A percentile compares a stretch with the other conserved stretches of the same genome.
These are phyloP conservation scores for Penicillium coprophilum DNA, from an alignment of 495 filamentous ascomycete genomes.

Conservation along the genomic window DNA sequence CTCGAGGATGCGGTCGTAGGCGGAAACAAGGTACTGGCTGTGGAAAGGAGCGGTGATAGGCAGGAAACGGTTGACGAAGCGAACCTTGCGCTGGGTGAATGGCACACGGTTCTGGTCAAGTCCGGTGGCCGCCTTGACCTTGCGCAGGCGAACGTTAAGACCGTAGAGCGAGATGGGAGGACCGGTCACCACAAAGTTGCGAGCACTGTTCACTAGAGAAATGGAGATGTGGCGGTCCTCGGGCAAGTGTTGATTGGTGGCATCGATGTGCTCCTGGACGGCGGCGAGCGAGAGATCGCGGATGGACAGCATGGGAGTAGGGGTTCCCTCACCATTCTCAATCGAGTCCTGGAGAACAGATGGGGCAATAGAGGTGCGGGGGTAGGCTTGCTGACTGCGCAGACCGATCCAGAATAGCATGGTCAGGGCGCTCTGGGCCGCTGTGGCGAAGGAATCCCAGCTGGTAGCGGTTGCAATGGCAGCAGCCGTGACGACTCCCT, in stretches of 20 bases:
- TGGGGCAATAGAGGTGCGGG: slow-evolving; percentile 89
- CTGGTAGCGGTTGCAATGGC: slow-evolving; percentile 81
- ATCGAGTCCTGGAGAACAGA: slow-evolving; percentile 88
- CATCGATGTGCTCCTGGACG: slow-evolving; percentile 91
- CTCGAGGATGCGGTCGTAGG: slow-evolving; percentile 74
- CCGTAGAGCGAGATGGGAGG: slow-evolving; percentile 95
- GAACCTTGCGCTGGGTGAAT: slow-evolving; percentile 90
- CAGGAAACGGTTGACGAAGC: slow-evolving; percentile 95
- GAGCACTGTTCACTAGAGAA: slow-evolving; percentile 92
- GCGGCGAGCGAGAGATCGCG: slow-evolving; percentile 81
- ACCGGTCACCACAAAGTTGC: slow-evolving; percentile 95
- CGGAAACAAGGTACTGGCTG: slow-evolving; percentile 83
- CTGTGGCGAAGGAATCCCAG: slow-evolving; percentile 85
- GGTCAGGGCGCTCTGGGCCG: slow-evolving; percentile 74
- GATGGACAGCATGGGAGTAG: slow-evolving; percentile 97
- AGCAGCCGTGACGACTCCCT: slow-evolving; percentile 93
- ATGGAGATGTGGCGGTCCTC: slow-evolving; percentile 90
- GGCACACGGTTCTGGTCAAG: slow-evolving; percentile 94
- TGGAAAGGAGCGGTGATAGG: slow-evolving; percentile 98
- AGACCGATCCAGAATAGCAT: slow-evolving; percentile 99
- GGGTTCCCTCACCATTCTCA: slow-evolving; percentile 88
- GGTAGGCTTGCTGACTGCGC: slow-evolving; percentile 97
- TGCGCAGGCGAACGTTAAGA: slow-evolving; percentile 87
- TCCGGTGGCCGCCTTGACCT: slow-evolving; percentile 95
- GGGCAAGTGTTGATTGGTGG: slow-evolving; percentile 93